Evolutionary conservation across 2,329 filamentous ascomycete genomes (phyloP).

Genomic region (Ophioceras dolichostomum): DNA sequence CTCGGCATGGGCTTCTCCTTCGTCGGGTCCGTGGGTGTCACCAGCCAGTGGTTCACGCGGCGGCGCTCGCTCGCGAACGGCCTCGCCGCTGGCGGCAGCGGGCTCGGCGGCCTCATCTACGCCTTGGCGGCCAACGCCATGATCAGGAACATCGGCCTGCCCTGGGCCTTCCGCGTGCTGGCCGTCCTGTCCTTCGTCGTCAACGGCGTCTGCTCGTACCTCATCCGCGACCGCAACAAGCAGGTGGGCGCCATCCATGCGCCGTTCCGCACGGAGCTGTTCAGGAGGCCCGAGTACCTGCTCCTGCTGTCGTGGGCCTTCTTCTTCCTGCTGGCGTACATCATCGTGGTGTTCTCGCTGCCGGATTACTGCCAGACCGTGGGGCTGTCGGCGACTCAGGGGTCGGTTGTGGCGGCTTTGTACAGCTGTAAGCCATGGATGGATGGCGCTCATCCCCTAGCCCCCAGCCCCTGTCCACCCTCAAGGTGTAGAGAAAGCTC

Average conservation of each 20-base stretch:
- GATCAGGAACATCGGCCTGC: constrained; percentile 49
- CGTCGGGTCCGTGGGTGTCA: constrained; percentile 52
- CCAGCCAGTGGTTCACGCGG: constrained; percentile 64
- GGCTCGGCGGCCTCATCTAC: constrained; percentile 62
- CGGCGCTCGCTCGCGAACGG: constrained; percentile 59
- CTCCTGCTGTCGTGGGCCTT: constrained; percentile 56
- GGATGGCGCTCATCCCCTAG: too few species aligned
- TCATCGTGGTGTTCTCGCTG: constrained; percentile 65
- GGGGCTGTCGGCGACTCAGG: constrained; percentile 54
- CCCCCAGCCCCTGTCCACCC: too few species aligned
- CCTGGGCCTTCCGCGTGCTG: constrained; percentile 55
- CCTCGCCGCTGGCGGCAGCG: constrained; percentile 55
- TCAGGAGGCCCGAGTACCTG: constrained; percentile 49
- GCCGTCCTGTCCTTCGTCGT: constrained; percentile 52
- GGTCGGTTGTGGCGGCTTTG: constrained; percentile 58
- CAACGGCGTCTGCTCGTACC: constrained; percentile 48
- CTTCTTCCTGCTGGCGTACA: constrained; percentile 62
- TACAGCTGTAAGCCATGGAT: constrained; percentile 50
- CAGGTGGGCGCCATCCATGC: constrained; percentile 53
- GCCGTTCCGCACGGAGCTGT: constrained; percentile 52
- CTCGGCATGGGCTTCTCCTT: constrained; percentile 68
- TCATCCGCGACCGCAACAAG: constrained; percentile 62
- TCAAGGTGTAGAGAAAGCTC: too few species aligned
- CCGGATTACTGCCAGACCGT: constrained; percentile 60
- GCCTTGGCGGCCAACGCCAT: constrained; percentile 56